Evolutionary conservation across 1,284 basidiomycete species (phyloP), one percentile per base, ranked within the genome.

Genomic region (Omphalotus olearius): DNA sequence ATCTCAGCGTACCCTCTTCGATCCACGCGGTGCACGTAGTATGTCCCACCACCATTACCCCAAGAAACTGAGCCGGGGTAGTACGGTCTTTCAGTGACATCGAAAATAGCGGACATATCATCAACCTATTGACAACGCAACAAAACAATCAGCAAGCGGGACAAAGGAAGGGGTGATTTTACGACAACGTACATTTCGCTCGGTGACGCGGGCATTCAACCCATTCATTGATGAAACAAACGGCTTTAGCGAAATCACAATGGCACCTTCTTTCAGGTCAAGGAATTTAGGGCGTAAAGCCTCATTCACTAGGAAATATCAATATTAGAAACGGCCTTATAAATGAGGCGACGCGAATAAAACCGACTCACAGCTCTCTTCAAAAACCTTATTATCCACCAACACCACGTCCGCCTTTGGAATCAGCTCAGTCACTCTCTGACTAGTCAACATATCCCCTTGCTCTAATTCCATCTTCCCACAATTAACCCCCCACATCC

Each of bases 381-480:
- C 72, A 62, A 89, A 90, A 1, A 88, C 85, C 67, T 88, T 90
- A 64, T 89, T 90, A 63, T 90, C 88, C 44, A 89, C 83, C 50
- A 90, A 64, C 9, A 90, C 80, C 4, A 90, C 85, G 58, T 90
- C 86, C 3, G 88, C 87, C 59, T 83, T 65, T 7, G 76, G 66
- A 55, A 90, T 75, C 46, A 88, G 66, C 63, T 82, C 75, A 51
- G 80, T 73, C 41, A 86, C 76, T 39, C 81, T 70, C 38, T 58
- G 61, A 62, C 84, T 87, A 56, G 71, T 68, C 47, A 88, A 68
- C 83, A 90, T 89, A 59, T 90, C 78, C 0, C 84, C 85, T 61
- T 86, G 73, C 63, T 86, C 83, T 7, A 89, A 66, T 65, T 89
- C 86, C 35, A 88, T 78, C 2, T 82, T 72, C 3, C 88, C 87